Evolutionary conservation across 1,139 yeast genomes (phyloP), one percentile per base, ranked within the genome.

Genomic region (Suhomyces bribrorum): DNA sequence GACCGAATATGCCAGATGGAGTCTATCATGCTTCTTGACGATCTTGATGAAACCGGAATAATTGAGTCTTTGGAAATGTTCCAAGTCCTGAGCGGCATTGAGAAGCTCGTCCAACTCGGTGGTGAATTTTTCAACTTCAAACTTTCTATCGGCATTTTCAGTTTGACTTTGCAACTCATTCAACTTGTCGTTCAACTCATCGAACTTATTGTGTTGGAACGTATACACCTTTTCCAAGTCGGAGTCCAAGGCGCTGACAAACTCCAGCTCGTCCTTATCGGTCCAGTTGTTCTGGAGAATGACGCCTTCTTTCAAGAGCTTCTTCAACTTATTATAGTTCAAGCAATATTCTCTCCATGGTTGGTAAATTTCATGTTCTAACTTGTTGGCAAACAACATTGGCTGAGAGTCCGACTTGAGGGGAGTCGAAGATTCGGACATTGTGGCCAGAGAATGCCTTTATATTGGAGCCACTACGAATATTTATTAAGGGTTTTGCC

Each of bases 11-110:
- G 80, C 75, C 14, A 89, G 77, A 59, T 90, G 97, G 48, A 90
- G 64, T 42, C 97, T 79, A 64, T 92, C 98, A 57, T 92, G 98
- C 64, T 90, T 92, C 69, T 92, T 90, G 50, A 90, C 97, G 52
- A 92, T 87, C 61, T 92, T 92, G 56, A 83, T 77, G 64, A 92
- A 92, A 3, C 97, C 98, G 15, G 98, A 90, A 66, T 84, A 92
- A 63, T 92, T 92, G 52, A 90, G 66, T 55, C 98, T 77, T 37
- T 94, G 85, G 65, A 92, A 92, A 56, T 81, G 87, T 58, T 90
- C 97, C 56, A 92, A 73, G 56, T 88, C 92, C 51, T 86, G 88
- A 11, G 97, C 88, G 50, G 79, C 73, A 14, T 81, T 76, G 44
- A 92, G 72, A 34, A 83, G 68, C 44, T 80, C 81, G 56, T 92